These are phyloP conservation scores for Nannizziopsis arthrosporioides DNA, from an alignment of 2,329 filamentous ascomycete species.

Conservation along the genomic window DNA sequence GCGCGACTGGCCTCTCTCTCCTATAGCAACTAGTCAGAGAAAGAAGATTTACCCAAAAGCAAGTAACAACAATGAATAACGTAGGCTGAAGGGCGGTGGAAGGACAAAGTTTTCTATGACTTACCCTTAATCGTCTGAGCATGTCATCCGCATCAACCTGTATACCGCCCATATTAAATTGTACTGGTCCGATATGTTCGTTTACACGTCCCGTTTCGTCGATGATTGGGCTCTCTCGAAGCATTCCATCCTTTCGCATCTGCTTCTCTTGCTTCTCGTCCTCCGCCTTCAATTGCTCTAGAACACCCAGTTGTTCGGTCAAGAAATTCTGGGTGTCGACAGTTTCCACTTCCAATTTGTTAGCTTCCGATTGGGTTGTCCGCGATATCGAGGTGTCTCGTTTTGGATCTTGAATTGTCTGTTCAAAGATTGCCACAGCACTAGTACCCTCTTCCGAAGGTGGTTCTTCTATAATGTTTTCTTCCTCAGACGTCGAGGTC, in stretches of 20 bases:
- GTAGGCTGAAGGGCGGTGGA: neutral
- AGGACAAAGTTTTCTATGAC: conserved; percentile 12
- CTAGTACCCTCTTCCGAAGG: conserved; percentile 37
- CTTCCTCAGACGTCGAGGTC: conserved; percentile 17
- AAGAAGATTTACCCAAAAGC: conserved; percentile 3
- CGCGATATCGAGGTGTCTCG: conserved; percentile 49
- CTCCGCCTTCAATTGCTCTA: conserved; percentile 54
- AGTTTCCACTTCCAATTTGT: conserved; percentile 49
- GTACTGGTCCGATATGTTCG: conserved; percentile 84
- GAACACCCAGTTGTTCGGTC: conserved; percentile 57
- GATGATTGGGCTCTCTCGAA: conserved; percentile 28
- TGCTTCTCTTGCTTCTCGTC: conserved; percentile 37
- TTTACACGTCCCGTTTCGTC: conserved; percentile 40
- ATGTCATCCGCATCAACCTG: conserved; percentile 92
- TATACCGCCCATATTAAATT: conserved; percentile 97
- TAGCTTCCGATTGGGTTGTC: conserved; percentile 35
- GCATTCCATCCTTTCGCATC: conserved; percentile 21
- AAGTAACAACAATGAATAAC: neutral
- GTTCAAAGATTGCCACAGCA: conserved; percentile 64
- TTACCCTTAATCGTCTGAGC: conserved; percentile 71
- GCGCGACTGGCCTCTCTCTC: conserved; percentile 35
- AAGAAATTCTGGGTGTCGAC: conserved; percentile 69
- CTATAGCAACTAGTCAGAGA: conserved; percentile 19
- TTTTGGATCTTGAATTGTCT: conserved; percentile 64
- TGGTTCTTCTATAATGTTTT: conserved; percentile 21